Evolutionary conservation across 768 basidiomycete species (phyloP), one percentile per base, ranked within the genome.

Genomic region (Hydnomerulius pinastri): DNA sequence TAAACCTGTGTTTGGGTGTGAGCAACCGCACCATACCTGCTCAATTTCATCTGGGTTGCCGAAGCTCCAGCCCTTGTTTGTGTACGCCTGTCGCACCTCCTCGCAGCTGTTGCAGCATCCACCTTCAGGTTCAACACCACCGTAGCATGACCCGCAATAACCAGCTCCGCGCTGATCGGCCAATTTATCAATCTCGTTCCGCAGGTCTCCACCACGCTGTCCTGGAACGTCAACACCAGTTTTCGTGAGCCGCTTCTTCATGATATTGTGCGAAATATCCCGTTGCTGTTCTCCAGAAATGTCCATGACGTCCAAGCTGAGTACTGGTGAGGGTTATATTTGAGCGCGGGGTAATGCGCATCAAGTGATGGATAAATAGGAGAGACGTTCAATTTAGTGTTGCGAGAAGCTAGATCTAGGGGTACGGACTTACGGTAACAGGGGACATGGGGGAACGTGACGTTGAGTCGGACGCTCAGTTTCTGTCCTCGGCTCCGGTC

Each of bases 61-160:
- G 68, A 98, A 99, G 68, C 90, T 94, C 97, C 97, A 99, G 18
- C 96, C 97, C 58, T 88, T 85, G 66, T 87, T 81, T 24, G 91
- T 78, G 72, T 99, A 99, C 25, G 92, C 77, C 67, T 86, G 80
- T 36, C 97, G 82, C 21, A 99, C 97, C 1, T 93, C 88, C 64
- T 99, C 97, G 68, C 97, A 99, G 37, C 85, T 86, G 66, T 99
- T 92, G 71, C 97, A 99, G 71, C 97, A 99, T 5, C 93, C 94
- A 64, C 69, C 71, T 38, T 75, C 76, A 3, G 92, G 87, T 45
- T 79, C 81, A 21, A 81, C 56, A 48, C 92, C 97, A 50, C 97
- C 97, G 58, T 90, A 99, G 71, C 97, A 99, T 5, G 93, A 96
- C 4, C 97, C 97, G 71, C 96, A 98, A 66, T 92, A 95, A 51